Evolutionary conservation across 495 filamentous ascomycete species (phyloP), one percentile per base, ranked within the genome.

Genomic region (Penicillium psychrofluorescens): DNA sequence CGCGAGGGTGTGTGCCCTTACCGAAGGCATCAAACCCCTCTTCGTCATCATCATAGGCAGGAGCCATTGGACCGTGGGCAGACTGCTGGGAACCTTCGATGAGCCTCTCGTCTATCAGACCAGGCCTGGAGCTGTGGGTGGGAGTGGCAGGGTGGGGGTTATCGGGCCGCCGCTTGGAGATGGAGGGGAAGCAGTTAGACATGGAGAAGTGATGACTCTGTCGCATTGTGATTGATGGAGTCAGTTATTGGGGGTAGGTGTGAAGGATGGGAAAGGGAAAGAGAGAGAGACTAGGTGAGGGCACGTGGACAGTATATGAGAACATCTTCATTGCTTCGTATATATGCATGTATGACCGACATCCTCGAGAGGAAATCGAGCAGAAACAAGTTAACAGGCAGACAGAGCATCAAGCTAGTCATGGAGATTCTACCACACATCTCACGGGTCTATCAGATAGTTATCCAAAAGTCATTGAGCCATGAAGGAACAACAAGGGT

Each of bases 1-100:
- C 30, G 14, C 8, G n/a, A 22, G 0, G 11, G n/a, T n/a, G 0
- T 7, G 29, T 7, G 12, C 1, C 55, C 64, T 54, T 45, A 80
- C 77, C 75, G 56, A 77, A 78, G 4, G 63, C 67, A 67, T 79
- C 75, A 14, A 72, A 56, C 29, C 67, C 42, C 43, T 54, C 22
- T 14, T 58, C 56, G 5, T 58, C 59, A 36, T 60, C 55, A 14
- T 10, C 39, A 33, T 46, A 12, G 35, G 45, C 40, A 6, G 39
- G 35, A 16, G 31, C 4, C 4, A 10, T 28, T 1, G 40, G 29
- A 4, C 36, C 35, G 15, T 41, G 10, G 0, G 12, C 27, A 11
- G 45, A 35, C 12, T 41, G 16, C 12, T 56, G 58, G 7, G 64
- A 48, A 11, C 58, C 59, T 38, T 60, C 51, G n/a, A 61, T 49